phyloP scores from a whole-genome alignment of 2,329 filamentous ascomycete species.

The Microcyclosporella mali region DNA sequence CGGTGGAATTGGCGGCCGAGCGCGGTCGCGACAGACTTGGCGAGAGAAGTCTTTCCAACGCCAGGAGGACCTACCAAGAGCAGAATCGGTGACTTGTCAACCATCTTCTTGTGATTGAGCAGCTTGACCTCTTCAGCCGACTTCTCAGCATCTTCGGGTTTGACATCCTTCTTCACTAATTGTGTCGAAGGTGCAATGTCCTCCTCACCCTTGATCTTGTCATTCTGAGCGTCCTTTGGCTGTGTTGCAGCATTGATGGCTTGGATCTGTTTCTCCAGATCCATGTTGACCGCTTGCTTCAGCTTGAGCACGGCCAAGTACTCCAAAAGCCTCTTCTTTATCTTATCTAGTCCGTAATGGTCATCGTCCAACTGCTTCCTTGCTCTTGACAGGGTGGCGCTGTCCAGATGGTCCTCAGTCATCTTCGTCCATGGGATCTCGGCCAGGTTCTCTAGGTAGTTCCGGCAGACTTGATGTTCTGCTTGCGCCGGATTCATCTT shows the following conservation, averaged over 20 bases:
- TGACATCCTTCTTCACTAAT: slow-evolving; percentile 23
- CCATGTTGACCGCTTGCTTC: slow-evolving; percentile 83
- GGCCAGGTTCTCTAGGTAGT: slow-evolving; percentile 86
- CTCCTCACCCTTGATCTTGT: slow-evolving; percentile 50
- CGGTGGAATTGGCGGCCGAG: slow-evolving; percentile 93
- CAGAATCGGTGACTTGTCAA: slow-evolving; percentile 93
- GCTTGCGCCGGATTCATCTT: slow-evolving; percentile 97
- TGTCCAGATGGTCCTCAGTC: slow-evolving; percentile 80
- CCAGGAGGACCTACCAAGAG: slow-evolving; percentile 89
- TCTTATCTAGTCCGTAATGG: slow-evolving; percentile 92
- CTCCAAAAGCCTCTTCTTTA: slow-evolving; percentile 92
- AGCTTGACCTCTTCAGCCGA: slow-evolving; percentile 60
- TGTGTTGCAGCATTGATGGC: slow-evolving; percentile 42
- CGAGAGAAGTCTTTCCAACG: slow-evolving; percentile 91
- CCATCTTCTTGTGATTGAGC: slow-evolving; percentile 73
- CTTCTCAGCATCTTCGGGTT: slow-evolving; percentile 35
- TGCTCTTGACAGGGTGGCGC: slow-evolving; percentile 69
- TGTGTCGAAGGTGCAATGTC: slow-evolving; percentile 42
- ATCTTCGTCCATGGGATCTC: slow-evolving; percentile 87
- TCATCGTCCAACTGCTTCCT: slow-evolving; percentile 90
- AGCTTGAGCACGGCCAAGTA: slow-evolving; percentile 94
- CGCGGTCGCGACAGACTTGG: slow-evolving; percentile 85
- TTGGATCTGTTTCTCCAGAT: slow-evolving; percentile 70
- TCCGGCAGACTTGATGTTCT: slow-evolving; percentile 88
- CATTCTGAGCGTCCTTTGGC: slow-evolving; percentile 33